phyloP scores from a whole-genome alignment of 192 early-diverging fungal species.

The Phlyctochytrium arcticum region DNA sequence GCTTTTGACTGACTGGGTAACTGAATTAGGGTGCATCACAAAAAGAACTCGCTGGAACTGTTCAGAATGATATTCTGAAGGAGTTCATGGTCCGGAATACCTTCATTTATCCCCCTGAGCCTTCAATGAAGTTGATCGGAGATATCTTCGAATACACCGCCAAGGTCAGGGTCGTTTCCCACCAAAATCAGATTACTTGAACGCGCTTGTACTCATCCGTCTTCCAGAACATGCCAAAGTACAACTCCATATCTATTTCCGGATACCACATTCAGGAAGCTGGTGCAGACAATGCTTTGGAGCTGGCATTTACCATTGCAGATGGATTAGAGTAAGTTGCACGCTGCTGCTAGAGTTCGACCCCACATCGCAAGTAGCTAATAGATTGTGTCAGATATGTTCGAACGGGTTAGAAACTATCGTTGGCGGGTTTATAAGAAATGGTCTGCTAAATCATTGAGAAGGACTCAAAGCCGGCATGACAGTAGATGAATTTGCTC shows the following conservation, averaged over 20 bases:
- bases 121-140: conserved; percentile 85
- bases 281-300: conserved; percentile 82
- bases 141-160: conserved; percentile 89
- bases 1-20: background rate
- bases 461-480: conserved; percentile 67
- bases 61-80: conserved; percentile 91
- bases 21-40: conserved; percentile 58
- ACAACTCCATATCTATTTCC: conserved; percentile 94
- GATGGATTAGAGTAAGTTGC: conserved; percentile 78
- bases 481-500: conserved; percentile 84
- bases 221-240: conserved; percentile 78
- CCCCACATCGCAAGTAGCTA: background rate
- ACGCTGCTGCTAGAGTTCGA: background rate
- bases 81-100: conserved; percentile 95
- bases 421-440: too few relatives aligned
- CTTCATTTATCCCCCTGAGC: conserved; percentile 89
- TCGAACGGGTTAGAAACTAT: conserved; percentile 28
- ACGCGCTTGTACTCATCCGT: background rate
- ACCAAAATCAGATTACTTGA: background rate
- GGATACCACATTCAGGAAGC: conserved; percentile 94
- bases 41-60: conserved; percentile 77
- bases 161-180: conserved; percentile 33
- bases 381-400: conserved; percentile 8
- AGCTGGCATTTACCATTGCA: conserved; percentile 88
- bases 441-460: background rate